Percentiles rank a stretch among this genome's conserved stretches.
Conservation (phyloP, 176 grass and related monocot species). For the Typha latifolia region DNA sequence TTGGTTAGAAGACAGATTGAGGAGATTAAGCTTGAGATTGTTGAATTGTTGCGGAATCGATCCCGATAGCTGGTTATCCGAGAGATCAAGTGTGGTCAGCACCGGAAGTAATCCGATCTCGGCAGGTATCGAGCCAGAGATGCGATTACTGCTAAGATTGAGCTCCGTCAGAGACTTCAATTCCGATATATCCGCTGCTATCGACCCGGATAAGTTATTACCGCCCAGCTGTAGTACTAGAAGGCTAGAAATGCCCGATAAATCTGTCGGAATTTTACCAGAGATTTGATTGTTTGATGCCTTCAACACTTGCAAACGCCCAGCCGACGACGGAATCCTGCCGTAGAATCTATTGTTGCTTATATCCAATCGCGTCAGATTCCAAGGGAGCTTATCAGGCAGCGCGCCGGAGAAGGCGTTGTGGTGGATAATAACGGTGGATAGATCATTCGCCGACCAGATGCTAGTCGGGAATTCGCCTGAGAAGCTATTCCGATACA, state of each 20-base stretch:
- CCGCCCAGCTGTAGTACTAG: slow-evolving; percentile 4
- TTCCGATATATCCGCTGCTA: slow-evolving; percentile 15
- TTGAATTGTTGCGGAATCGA: slow-evolving; percentile 36
- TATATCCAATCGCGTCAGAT: slow-evolving; percentile 28
- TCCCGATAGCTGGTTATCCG: slow-evolving; percentile 35
- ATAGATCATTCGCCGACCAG: slow-evolving; percentile 22
- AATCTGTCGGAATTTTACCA: slow-evolving; percentile 7
- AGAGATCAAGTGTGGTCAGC: slow-evolving; percentile 51
- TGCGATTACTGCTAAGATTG: slow-evolving; percentile 38
- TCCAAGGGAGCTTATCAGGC: slow-evolving; percentile 20
- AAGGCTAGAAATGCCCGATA: slow-evolving; percentile 11
- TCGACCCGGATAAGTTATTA: slow-evolving; percentile 34
- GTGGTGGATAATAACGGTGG: slow-evolving; percentile 18
- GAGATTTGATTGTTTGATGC: slow-evolving; percentile 36
- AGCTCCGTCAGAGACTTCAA: neutral
- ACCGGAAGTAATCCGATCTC: slow-evolving; percentile 25
- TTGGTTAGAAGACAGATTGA: slow-evolving; percentile 57
- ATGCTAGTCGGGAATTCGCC: slow-evolving; percentile 36
- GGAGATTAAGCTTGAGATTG: slow-evolving; percentile 18
- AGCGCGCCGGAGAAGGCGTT: slow-evolving; percentile 42
- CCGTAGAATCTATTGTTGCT: slow-evolving; percentile 38
- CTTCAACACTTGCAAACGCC: neutral
- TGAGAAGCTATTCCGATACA: slow-evolving; percentile 23
- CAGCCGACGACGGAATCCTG: neutral
- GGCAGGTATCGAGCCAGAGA: slow-evolving; percentile 31